Percentiles rank a stretch among this genome's conserved stretches.
Conservation (phyloP, 2,329 filamentous ascomycete genomes). For the Aspergillus spinulosporus region DNA sequence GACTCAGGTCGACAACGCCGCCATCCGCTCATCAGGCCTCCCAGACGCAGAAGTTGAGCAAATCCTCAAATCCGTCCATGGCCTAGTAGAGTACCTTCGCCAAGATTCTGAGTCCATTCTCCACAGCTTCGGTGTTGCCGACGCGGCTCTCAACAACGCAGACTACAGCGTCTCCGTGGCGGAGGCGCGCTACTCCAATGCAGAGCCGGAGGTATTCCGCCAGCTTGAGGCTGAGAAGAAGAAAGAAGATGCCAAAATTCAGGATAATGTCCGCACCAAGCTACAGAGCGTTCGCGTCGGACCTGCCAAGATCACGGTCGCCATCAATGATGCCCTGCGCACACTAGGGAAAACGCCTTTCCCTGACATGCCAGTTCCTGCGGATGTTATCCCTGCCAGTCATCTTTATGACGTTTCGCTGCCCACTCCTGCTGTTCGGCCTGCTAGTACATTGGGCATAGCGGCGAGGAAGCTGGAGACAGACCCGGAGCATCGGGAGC, state of each 20-base stretch:
- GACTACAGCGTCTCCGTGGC: constrained; percentile 57
- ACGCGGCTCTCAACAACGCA: constrained; percentile 52
- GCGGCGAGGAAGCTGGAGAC: constrained; percentile 24
- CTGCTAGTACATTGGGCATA: constrained; percentile 23
- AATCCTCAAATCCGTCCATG: constrained; percentile 42
- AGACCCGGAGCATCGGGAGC: constrained; percentile 48
- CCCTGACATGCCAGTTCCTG: constrained; percentile 17
- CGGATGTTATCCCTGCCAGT: constrained; percentile 15
- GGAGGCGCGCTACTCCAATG: constrained; percentile 50
- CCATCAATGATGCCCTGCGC: constrained; percentile 42
- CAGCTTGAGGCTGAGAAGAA: constrained; percentile 49
- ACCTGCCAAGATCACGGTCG: constrained; percentile 38
- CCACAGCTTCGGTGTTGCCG: constrained; percentile 49
- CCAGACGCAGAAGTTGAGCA: constrained; percentile 38
- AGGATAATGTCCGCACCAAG: constrained; percentile 44
- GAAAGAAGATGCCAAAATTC: constrained; percentile 51
- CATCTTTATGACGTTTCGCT: constrained; percentile 22
- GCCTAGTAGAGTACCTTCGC: constrained; percentile 43
- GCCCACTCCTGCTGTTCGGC: constrained; percentile 26
- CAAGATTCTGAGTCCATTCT: constrained; percentile 50
- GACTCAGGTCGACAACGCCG: constrained; percentile 37
- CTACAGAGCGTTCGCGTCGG: constrained; percentile 44
- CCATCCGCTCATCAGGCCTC: constrained; percentile 35
- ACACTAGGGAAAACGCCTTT: constrained; percentile 35
- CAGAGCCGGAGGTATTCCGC: constrained; percentile 43